A percentile compares a stretch with the other conserved stretches of the same genome.
Conservation (phyloP, 441 rosid genomes). For the Populus tomentosa region DNA sequence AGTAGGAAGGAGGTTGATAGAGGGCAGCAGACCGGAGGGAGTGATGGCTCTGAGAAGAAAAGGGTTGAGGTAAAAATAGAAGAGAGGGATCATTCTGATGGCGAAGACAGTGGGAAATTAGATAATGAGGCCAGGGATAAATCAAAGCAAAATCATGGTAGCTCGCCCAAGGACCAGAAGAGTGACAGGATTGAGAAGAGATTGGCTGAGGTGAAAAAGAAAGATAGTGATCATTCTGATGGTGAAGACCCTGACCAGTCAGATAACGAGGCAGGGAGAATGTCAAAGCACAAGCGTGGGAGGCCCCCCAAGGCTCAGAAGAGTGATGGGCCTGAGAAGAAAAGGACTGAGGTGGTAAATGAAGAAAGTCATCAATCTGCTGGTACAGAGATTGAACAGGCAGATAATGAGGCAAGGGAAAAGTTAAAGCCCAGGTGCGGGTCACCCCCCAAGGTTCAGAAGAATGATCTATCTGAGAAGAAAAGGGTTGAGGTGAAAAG, state of each 20-base stretch:
- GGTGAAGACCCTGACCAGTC: not conserved
- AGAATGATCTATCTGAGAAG: constrained; percentile 5
- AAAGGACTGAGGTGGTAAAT: not conserved
- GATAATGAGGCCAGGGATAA: not conserved
- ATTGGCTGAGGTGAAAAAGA: not conserved
- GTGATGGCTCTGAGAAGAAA: not conserved
- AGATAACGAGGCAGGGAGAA: not conserved
- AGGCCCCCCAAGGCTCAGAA: not conserved
- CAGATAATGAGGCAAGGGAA: not conserved
- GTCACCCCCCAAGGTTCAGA: constrained; percentile 20
- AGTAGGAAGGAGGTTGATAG: not conserved
- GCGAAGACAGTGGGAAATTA: not conserved
- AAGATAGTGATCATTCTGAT: not conserved
- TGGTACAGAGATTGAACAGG: not conserved
- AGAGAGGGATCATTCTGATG: not conserved
- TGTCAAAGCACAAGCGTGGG: not conserved
- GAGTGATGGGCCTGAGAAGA: constrained; percentile 12
- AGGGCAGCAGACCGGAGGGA: not conserved
- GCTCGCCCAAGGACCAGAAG: not conserved
- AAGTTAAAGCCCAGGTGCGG: constrained; percentile 19
- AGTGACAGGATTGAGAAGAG: not conserved
- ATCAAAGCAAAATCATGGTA: not conserved
- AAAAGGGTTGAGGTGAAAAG: not conserved
- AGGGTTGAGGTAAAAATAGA: not conserved
- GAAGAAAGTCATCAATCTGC: constrained; percentile 13